phyloP scores from a whole-genome alignment of 768 basidiomycete species.

The Dictyophora rubrovolvata region DNA sequence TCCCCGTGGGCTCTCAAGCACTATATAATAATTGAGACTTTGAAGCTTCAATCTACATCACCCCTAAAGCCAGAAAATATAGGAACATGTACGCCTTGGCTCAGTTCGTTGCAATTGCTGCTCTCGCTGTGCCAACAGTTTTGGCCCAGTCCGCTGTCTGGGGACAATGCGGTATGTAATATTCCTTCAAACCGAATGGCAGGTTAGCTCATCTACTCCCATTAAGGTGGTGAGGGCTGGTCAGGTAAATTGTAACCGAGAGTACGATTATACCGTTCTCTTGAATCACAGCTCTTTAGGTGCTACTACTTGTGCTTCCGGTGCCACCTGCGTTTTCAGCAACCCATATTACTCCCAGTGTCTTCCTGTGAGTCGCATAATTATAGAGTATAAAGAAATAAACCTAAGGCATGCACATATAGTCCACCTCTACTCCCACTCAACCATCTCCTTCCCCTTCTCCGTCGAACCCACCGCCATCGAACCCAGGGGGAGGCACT shows the following conservation, averaged over 20 bases:
- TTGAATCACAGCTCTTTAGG: constrained; percentile 9
- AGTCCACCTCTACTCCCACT: constrained; percentile 7
- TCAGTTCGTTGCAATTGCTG: neutral
- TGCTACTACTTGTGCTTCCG: constrained; percentile 29
- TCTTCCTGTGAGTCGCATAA: constrained; percentile 19
- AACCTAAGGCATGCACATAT: constrained; percentile 25
- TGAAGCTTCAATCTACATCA: neutral
- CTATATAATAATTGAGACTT: neutral
- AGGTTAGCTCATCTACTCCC: neutral
- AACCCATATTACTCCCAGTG: constrained; percentile 39
- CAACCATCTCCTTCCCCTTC: constrained; percentile 20
- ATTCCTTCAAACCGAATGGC: neutral
- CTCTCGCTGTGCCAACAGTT: constrained; percentile 11
- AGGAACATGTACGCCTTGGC: neutral
- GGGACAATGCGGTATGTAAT: constrained; percentile 18
- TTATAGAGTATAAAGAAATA: constrained; percentile 15
- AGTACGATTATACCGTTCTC: neutral
- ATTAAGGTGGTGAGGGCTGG: constrained; percentile 25
- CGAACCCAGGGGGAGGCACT: constrained; percentile 13
- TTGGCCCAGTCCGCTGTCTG: constrained; percentile 18
- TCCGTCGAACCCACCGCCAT: constrained; percentile 20
- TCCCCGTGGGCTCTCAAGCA: neutral
- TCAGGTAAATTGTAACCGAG: constrained; percentile 1
- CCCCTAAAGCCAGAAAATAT: neutral
- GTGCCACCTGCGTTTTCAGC: constrained; percentile 27